These are phyloP conservation scores for Wallacemonas rigidus DNA, from an alignment of 208 protist species.

Conservation along the genomic window DNA sequence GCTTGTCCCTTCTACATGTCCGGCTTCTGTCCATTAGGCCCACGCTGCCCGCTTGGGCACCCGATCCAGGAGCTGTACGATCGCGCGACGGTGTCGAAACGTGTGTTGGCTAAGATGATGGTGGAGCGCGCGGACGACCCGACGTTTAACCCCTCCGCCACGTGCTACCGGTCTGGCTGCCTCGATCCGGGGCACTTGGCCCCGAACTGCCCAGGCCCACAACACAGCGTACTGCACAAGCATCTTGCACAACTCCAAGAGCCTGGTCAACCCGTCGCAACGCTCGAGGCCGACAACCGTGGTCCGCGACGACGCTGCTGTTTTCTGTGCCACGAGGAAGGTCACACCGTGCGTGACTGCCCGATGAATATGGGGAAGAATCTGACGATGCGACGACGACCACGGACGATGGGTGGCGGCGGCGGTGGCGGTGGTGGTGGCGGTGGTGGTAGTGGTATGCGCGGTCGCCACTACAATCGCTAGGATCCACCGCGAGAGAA, in stretches of 20 bases:
- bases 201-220: slow-evolving; percentile 75
- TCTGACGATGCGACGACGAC: slow-evolving; percentile 28
- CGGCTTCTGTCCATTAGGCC: slow-evolving; percentile 95
- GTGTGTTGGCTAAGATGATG: slow-evolving; percentile 66
- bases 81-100: slow-evolving; percentile 65
- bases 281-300: slow-evolving; percentile 45
- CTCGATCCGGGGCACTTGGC: slow-evolving; percentile 88
- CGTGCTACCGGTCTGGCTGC: slow-evolving; percentile 78
- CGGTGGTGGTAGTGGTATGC: slow-evolving; percentile 1
- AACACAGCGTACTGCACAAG: slow-evolving; percentile 67
- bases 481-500: not conserved
- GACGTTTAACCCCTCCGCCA: slow-evolving; percentile 71
- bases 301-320: slow-evolving; percentile 50
- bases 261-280: slow-evolving; percentile 59
- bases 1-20: slow-evolving; percentile 93
- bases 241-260: slow-evolving; percentile 68
- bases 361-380: slow-evolving; percentile 52
- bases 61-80: slow-evolving; percentile 85
- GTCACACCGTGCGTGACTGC: slow-evolving; percentile 75
- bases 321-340: slow-evolving; percentile 81
- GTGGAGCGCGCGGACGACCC: slow-evolving; percentile 69
- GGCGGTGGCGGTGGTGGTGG: slow-evolving; percentile 12
- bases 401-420: slow-evolving; percentile 29
- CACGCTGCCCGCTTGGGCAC: slow-evolving; percentile 93
- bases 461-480: not conserved